A percentile compares a stretch with the other conserved stretches of the same genome.
Conservation (phyloP, 2,329 filamentous ascomycete species). For the Tolypocladium paradoxum region DNA sequence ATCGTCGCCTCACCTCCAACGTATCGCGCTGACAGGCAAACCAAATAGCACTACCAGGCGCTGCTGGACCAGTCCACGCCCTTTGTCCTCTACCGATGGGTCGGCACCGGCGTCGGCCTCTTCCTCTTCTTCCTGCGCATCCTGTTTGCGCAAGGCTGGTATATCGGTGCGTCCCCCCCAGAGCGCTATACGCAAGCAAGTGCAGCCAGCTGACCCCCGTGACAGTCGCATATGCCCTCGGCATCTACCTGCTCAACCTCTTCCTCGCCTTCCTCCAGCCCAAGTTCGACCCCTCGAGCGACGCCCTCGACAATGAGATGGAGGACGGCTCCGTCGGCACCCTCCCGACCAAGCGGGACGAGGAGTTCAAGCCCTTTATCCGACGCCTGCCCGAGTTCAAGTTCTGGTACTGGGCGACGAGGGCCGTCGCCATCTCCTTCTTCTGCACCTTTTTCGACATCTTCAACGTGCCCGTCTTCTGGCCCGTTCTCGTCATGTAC, state of each 20-base stretch:
- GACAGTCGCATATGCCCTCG: conserved; percentile 87
- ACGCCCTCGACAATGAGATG: conserved; percentile 84
- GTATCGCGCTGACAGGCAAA: neutral
- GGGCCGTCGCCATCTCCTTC: conserved; percentile 75
- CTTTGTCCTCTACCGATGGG: conserved; percentile 81
- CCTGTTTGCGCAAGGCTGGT: conserved; percentile 91
- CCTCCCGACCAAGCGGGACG: conserved; percentile 88
- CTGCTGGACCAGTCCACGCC: conserved; percentile 91
- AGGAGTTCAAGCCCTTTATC: conserved; percentile 97
- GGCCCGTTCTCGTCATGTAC: conserved; percentile 96
- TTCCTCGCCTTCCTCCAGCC: conserved; percentile 98
- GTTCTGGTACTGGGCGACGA: conserved; percentile 96
- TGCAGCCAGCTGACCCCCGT: neutral
- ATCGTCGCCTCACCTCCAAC: neutral
- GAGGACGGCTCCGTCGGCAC: conserved; percentile 77
- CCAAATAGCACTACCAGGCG: conserved; percentile 73
- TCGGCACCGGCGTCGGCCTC: conserved; percentile 66
- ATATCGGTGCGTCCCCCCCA: conserved; percentile 61
- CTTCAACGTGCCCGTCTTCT: conserved; percentile 97
- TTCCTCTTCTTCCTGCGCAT: conserved; percentile 81
- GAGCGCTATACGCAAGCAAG: neutral
- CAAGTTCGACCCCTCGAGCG: conserved; percentile 96
- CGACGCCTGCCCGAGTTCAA: conserved; percentile 96
- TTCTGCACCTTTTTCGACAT: conserved; percentile 84
- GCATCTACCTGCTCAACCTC: conserved; percentile 97